These are phyloP conservation scores for Coemansia sp. DNA, from an alignment of 192 early-diverging fungal species.

Conservation along the genomic window DNA sequence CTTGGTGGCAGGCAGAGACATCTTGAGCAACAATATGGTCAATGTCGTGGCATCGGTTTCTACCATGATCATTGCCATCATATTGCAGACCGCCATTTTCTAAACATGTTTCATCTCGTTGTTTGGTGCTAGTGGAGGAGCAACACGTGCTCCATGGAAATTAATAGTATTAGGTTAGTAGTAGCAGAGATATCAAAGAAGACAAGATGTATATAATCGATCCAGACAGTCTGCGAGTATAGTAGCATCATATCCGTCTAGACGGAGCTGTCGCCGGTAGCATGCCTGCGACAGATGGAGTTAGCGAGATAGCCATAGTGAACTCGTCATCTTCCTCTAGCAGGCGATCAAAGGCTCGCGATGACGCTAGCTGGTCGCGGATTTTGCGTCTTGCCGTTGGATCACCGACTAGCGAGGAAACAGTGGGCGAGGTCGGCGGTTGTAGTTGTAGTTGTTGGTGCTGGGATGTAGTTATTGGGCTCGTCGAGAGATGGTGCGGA, in stretches of 20 bases:
- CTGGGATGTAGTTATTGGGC: not conserved
- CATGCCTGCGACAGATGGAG: slow-evolving; percentile 36
- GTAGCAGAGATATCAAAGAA: not conserved
- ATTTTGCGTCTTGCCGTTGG: slow-evolving; percentile 44
- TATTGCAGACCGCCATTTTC: slow-evolving; percentile 4
- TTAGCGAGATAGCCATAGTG: slow-evolving; percentile 53
- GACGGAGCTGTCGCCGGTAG: slow-evolving; percentile 6
- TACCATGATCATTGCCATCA: slow-evolving; percentile 24
- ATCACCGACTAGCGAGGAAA: slow-evolving; percentile 42
- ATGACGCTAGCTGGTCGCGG: slow-evolving; percentile 50
- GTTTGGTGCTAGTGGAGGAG: not conserved
- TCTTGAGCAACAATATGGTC: slow-evolving; percentile 82
- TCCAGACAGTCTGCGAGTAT: not conserved
- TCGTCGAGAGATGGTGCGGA: not conserved
- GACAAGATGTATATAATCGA: not conserved
- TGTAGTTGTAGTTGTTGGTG: slow-evolving; percentile 1
- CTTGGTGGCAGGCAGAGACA: slow-evolving; percentile 66
- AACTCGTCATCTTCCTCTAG: slow-evolving; percentile 49
- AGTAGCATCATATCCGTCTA: not conserved
- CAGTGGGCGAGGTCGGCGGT: slow-evolving; percentile 33
- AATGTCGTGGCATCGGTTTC: slow-evolving; percentile 41
- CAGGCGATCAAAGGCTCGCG: slow-evolving; percentile 42
- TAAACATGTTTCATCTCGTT: not conserved
- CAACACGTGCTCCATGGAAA: no score
- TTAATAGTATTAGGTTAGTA: not conserved